Evolutionary conservation across 129 eudicot species (phyloP).

Genomic region (Silybum marianum): DNA sequence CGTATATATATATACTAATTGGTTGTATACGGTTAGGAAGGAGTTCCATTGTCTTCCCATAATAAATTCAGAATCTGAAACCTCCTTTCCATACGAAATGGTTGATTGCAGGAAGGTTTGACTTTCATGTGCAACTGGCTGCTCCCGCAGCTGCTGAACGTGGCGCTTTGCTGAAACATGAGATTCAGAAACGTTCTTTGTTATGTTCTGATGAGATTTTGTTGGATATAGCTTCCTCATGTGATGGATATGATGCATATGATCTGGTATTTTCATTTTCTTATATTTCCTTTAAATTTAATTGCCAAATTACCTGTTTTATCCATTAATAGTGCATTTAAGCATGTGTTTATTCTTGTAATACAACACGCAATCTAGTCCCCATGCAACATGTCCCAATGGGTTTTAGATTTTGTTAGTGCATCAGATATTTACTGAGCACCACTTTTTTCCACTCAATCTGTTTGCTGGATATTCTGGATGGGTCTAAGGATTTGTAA

Average conservation of each 20-base stretch:
- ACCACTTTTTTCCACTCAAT: neutral
- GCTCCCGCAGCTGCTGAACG: conserved; percentile 97
- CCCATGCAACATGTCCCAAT: neutral
- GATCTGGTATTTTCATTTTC: conserved; percentile 65
- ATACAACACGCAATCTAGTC: neutral
- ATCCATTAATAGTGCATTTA: conserved; percentile 17
- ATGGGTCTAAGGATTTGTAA: neutral
- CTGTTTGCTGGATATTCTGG: neutral
- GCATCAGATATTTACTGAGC: neutral
- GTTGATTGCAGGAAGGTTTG: conserved; percentile 74
- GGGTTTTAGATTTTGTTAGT: neutral
- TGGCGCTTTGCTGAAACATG: conserved; percentile 74
- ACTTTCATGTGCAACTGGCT: conserved; percentile 90
- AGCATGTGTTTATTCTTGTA: conserved; percentile 1
- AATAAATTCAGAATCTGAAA: neutral
- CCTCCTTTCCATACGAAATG: conserved; percentile 5
- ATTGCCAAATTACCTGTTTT: conserved; percentile 16
- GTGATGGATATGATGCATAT: conserved; percentile 99
- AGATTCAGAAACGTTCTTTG: conserved; percentile 78
- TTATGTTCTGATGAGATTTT: conserved; percentile 72
- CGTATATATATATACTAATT: neutral
- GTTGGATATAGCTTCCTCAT: conserved; percentile 77
- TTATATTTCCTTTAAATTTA: neutral
- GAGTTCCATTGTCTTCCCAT: neutral
- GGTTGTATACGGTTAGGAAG: neutral